Conservation (phyloP, 805 yeast genomes). For the Ogataea pini region DNA sequence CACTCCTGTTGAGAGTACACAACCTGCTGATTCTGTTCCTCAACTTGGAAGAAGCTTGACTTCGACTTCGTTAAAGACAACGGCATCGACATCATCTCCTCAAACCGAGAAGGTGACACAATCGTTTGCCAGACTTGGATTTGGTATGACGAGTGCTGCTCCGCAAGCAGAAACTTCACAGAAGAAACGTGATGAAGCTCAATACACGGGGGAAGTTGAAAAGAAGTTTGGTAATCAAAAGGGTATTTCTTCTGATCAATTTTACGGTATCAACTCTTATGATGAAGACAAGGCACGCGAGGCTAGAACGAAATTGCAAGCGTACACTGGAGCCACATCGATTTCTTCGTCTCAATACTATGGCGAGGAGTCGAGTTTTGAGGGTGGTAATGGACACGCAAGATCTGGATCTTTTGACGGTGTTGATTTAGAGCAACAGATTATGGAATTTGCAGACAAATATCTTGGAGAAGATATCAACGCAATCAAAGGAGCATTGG, state of each 20-base stretch:
- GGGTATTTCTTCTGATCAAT: slow-evolving; percentile 94
- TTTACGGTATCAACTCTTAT: slow-evolving; percentile 83
- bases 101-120: slow-evolving; percentile 55
- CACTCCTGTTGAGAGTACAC: slow-evolving; percentile 39
- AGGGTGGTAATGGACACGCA: slow-evolving; percentile 29
- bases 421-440: slow-evolving; percentile 53
- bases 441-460: slow-evolving; percentile 62
- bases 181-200: slow-evolving; percentile 36
- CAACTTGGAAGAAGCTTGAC: slow-evolving; percentile 19
- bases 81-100: slow-evolving; percentile 21
- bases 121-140: slow-evolving; percentile 79
- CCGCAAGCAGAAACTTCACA: slow-evolving; percentile 33
- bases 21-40: slow-evolving; percentile 17
- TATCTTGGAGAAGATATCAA: slow-evolving; percentile 84
- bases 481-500: slow-evolving; percentile 86
- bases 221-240: slow-evolving; percentile 84
- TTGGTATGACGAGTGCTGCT: slow-evolving; percentile 81
- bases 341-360: slow-evolving; percentile 92
- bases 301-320: slow-evolving; percentile 77
- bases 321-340: slow-evolving; percentile 82
- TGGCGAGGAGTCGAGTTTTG: slow-evolving; percentile 48
- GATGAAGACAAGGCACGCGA: slow-evolving; percentile 78
- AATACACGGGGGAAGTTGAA: slow-evolving; percentile 73
- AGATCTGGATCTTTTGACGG: slow-evolving; percentile 33
- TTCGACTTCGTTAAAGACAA: slow-evolving; percentile 20